Evolutionary conservation across 225 moss, liverwort and hornwort genomes (phyloP), one percentile per base, ranked within the genome.

Genomic region (Pseudoscleropodium purum): DNA sequence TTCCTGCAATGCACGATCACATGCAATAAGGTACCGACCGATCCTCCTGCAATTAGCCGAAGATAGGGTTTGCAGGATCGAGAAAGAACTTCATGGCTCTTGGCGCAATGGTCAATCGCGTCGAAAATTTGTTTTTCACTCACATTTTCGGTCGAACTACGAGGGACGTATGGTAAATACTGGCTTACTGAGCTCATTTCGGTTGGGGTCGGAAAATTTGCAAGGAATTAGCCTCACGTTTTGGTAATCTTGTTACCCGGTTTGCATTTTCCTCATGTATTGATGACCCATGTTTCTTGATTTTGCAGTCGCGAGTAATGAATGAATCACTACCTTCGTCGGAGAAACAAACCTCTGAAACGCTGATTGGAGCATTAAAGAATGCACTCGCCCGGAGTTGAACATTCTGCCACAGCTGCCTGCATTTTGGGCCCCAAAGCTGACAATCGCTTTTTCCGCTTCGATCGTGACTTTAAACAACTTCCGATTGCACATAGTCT

Each of bases 1-100:
- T 88, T 91, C n/a, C 75, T 89, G 74, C 92, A 93, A 83, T 93
- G 94, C 85, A 91, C 77, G 27, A 85, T 94, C 57, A 82, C 90
- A 15, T 92, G 86, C 82, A 87, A 68, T 41, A 91, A 89, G 93
- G 93, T 94, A 90, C 81, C 65, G 64, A 27, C 49, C 8, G 10
- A 52, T 49, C 18, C 10, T 61, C 75, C 78, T 70, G 87, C 73
- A 15, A 41, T 81, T 43, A 63, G 39, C 41, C 79, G 37, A 57
- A 74, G 30, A 66, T 47, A 52, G 59, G 66, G 66, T 75, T 54
- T 45, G 57, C 62, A 64, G 13, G 69, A 82, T 39, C 59, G 57
- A 29, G 43, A 45, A 57, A 31, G 56, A 76, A 57, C 8, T 62
- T 85, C 59, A 43, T 56, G 12, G 24, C 36, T 76, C 52, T 87